phyloP scores from a whole-genome alignment of 768 basidiomycete species.

The Floccularia luteovirens region DNA sequence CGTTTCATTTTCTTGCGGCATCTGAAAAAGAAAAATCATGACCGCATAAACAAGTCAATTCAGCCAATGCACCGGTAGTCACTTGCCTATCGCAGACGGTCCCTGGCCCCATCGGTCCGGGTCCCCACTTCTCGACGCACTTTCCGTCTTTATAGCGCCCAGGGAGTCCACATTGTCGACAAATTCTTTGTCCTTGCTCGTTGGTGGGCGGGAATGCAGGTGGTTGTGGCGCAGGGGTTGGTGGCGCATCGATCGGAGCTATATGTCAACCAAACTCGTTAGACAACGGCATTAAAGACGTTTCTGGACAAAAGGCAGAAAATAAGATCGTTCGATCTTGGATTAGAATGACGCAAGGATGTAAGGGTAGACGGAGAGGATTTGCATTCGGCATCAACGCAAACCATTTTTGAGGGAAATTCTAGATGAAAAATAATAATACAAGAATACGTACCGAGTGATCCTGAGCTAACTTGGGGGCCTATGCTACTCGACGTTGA shows the following conservation, averaged over 20 bases:
- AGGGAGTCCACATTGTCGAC: constrained; percentile 64
- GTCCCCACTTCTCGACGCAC: constrained; percentile 86
- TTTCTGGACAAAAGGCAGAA: too few species aligned
- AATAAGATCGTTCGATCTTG: too few species aligned
- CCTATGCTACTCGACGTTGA: constrained; percentile 13
- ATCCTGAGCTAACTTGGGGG: constrained; percentile 4
- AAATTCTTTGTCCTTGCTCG: constrained; percentile 64
- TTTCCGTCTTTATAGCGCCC: constrained; percentile 81
- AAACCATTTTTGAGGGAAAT: too few species aligned
- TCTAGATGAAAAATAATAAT: neutral
- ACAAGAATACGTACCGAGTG: neutral
- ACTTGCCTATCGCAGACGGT: constrained; percentile 74
- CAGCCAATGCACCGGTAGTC: constrained; percentile 1
- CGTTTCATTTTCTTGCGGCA: constrained; percentile 87
- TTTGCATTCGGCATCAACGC: too few species aligned
- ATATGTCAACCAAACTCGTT: neutral
- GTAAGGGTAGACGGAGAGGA: too few species aligned
- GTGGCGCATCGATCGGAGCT: constrained; percentile 11
- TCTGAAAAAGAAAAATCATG: constrained; percentile 18
- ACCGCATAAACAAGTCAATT: neutral
- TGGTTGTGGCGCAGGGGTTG: constrained; percentile 13
- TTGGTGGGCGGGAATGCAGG: constrained; percentile 40
- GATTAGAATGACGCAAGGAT: too few species aligned
- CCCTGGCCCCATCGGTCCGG: constrained; percentile 76
- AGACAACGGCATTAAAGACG: too few species aligned